Base-by-base conservation (phyloP, 768 basidiomycete genomes). In the Phaeolepiota aurea region DNA sequence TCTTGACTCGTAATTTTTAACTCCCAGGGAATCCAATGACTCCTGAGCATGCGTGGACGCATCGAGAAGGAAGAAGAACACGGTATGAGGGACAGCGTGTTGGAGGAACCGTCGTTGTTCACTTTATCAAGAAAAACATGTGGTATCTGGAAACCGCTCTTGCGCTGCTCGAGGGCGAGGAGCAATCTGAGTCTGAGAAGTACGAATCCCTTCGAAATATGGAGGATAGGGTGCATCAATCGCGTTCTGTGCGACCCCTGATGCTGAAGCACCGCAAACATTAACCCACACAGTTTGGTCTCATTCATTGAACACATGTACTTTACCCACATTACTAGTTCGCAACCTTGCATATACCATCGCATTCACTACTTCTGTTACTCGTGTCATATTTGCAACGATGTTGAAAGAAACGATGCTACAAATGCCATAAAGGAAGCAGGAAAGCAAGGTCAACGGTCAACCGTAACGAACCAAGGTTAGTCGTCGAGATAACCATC, bases 111-210 rank as follows among this genome's bases (percentile, higher is more conserved):
- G 74, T 93, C 34, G 87, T 91, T 15, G 91, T 99, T 38, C 94
- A 99, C 64, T 97, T 89, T 57, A 84, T 99, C 71, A 99, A 97
- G 79, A 85, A 89, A 58, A 80, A 88, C 48, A 85, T 87, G 65
- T 99, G 94, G 94, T 97, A 87, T 63, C 60, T 92, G 49, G 94
- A 99, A 65, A 88, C 93, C 3, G 88, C 90, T 9, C 63, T 91
- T 9, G 91, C 90, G 13, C 66, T 99, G 18, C 67, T 97, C 20
- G 88, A 86, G 40, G 76, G 80, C n/a, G 76, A 81, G 20, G 82
- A 89, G 44, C 63, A 74, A 43, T 80, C 78, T 7, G 79, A 83
- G 49, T 54, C 57, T 16, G 74, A 76, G 47, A 63, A 62, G 40
- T 66, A 61, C 43, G 63, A 64, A 40, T 54, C 54, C 15, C 46